Conservation (phyloP, 306 rosid genomes). For the Canavalia gladiata region DNA sequence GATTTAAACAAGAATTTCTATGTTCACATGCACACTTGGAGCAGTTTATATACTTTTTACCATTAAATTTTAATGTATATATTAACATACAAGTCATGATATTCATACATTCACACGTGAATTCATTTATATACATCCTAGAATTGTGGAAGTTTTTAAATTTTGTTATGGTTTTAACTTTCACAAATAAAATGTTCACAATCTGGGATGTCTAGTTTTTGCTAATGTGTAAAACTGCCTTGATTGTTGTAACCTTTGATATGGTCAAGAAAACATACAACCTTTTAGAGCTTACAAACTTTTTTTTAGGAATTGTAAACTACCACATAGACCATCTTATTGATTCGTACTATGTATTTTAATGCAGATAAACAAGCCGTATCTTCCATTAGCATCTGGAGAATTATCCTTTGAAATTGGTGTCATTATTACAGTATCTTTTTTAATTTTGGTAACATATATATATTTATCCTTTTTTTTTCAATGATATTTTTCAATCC, state of each 20-base stretch:
- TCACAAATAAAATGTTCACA: too few relatives aligned
- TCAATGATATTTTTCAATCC: neutral
- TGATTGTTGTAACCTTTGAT: neutral
- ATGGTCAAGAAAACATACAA: neutral
- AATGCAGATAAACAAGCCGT: slow-evolving; percentile 84
- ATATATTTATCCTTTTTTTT: neutral
- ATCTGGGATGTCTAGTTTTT: too few relatives aligned
- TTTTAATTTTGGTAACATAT: slow-evolving; percentile 58
- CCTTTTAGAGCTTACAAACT: neutral
- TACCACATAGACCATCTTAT: neutral
- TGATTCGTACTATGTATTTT: neutral
- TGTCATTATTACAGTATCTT: slow-evolving; percentile 33
- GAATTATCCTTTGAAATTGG: slow-evolving; percentile 71
- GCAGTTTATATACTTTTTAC: neutral
- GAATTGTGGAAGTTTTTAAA: too few relatives aligned
- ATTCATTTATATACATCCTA: neutral
- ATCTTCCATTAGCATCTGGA: slow-evolving; percentile 50
- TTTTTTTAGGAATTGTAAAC: neutral
- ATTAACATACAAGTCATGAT: too few relatives aligned
- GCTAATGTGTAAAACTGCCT: too few relatives aligned
- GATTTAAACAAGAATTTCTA: neutral
- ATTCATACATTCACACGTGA: neutral
- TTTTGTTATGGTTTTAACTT: too few relatives aligned
- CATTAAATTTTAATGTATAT: neutral
- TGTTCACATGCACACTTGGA: neutral